Percentiles rank a stretch among this genome's conserved stretches.
Evolutionary conservation across 1,284 basidiomycete genomes (phyloP).

Genomic region (Sporisorium graminicola): DNA sequence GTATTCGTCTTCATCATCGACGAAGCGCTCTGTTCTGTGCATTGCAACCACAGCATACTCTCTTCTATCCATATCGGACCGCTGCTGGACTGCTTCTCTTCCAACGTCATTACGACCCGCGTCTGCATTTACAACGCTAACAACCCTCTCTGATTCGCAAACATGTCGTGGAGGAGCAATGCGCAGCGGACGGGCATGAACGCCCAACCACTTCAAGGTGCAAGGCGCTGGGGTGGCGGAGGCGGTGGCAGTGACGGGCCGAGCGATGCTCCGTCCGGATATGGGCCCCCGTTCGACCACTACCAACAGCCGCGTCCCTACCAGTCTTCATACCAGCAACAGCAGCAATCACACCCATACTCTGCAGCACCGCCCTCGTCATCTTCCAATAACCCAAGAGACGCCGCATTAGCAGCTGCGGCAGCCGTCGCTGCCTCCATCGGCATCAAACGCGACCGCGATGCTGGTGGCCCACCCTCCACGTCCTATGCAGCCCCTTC

Average conservation of each 20-base stretch:
- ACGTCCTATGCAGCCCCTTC: conserved; percentile 1
- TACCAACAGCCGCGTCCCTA: conserved; percentile 16
- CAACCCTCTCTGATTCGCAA: neutral
- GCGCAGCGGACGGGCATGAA: conserved; percentile 68
- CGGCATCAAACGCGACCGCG: conserved; percentile 47
- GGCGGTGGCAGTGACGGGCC: conserved; percentile 33
- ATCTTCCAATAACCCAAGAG: conserved; percentile 25
- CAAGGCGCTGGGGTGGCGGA: conserved; percentile 63
- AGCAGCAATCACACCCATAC: conserved; percentile 22
- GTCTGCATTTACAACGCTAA: no score
- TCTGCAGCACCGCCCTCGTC: conserved; percentile 23
- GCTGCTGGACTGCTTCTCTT: no score
- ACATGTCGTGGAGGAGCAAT: conserved; percentile 67
- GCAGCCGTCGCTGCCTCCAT: conserved; percentile 48
- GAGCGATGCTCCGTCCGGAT: conserved; percentile 5
- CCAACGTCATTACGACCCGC: no score
- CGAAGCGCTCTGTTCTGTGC: no score
- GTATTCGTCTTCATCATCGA: no score
- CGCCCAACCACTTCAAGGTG: conserved; percentile 60
- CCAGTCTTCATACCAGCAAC: conserved; percentile 17
- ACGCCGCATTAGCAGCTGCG: conserved; percentile 38
- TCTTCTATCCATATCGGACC: no score
- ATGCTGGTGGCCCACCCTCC: conserved; percentile 7
- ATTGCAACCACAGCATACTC: no score
- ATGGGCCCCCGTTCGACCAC: conserved; percentile 16